Percentiles rank a stretch among this genome's conserved stretches.
Conservation (phyloP, 2,329 filamentous ascomycete genomes). For the Pyrenochaeta sp. region DNA sequence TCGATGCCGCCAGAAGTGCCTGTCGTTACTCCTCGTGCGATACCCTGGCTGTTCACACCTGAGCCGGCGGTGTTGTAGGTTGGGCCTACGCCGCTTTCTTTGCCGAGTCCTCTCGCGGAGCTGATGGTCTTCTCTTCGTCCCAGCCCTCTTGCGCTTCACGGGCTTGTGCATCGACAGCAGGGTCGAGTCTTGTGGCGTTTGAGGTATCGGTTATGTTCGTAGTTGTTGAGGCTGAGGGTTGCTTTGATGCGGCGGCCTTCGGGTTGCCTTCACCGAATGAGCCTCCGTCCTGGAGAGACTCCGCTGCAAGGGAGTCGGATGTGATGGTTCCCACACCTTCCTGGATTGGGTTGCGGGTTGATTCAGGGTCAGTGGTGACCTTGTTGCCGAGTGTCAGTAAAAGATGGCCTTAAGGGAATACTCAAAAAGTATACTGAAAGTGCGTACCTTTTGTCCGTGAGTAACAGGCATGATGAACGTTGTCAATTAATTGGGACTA, state of each 20-base stretch:
- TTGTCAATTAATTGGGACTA: neutral
- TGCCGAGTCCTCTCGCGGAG: constrained; percentile 48
- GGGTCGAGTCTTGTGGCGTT: constrained; percentile 60
- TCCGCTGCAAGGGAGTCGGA: constrained; percentile 79
- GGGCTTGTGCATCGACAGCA: constrained; percentile 54
- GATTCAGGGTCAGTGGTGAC: constrained; percentile 59
- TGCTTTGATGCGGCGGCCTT: constrained; percentile 60
- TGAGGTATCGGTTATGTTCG: constrained; percentile 64
- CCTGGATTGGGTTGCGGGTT: constrained; percentile 59
- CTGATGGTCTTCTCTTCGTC: constrained; percentile 50
- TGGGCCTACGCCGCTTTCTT: constrained; percentile 44
- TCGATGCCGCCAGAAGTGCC: constrained; percentile 42
- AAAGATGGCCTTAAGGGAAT: too few species aligned
- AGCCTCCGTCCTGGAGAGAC: constrained; percentile 67
- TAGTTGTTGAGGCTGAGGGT: constrained; percentile 60
- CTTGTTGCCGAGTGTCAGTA: too few species aligned
- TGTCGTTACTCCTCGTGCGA: constrained; percentile 15
- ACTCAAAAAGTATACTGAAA: too few species aligned
- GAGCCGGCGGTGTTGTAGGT: constrained; percentile 39
- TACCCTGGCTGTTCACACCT: constrained; percentile 39
- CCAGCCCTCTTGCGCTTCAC: constrained; percentile 53
- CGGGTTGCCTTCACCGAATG: constrained; percentile 66
- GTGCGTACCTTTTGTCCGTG: constrained; percentile 30
- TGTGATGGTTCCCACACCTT: constrained; percentile 69
- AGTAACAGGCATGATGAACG: constrained; percentile 17